Evolutionary conservation across 2,329 filamentous ascomycete species (phyloP).

Genomic region (Boeremia lycopersici): DNA sequence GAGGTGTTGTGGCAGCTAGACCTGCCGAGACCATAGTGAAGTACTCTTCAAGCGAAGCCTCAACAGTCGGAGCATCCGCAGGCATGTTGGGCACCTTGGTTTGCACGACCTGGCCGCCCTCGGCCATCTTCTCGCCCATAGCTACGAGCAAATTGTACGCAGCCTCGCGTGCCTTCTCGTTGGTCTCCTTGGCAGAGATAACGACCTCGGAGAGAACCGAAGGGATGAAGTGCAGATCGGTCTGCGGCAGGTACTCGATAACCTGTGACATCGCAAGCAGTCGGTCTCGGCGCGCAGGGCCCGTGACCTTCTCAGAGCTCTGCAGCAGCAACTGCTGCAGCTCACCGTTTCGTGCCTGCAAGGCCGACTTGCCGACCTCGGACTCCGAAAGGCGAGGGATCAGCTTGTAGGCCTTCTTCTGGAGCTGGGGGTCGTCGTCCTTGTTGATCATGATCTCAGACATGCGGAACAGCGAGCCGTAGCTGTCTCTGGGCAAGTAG

Average conservation of each 20-base stretch:
- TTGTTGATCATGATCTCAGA: conserved; percentile 81
- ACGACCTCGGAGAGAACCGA: conserved; percentile 91
- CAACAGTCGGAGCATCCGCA: conserved; percentile 74
- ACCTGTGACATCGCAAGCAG: conserved; percentile 82
- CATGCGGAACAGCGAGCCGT: conserved; percentile 83
- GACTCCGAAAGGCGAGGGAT: conserved; percentile 89
- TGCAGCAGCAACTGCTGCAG: conserved; percentile 81
- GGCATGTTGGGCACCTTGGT: conserved; percentile 88
- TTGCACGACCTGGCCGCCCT: conserved; percentile 79
- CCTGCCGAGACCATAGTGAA: conserved; percentile 98
- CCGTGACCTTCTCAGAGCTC: conserved; percentile 82
- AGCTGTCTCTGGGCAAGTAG: conserved; percentile 87
- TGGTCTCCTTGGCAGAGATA: conserved; percentile 95
- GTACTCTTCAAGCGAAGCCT: conserved; percentile 89
- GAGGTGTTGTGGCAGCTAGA: conserved; percentile 87
- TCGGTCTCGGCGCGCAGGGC: conserved; percentile 84
- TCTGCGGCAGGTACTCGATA: conserved; percentile 75
- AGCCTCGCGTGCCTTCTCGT: conserved; percentile 87
- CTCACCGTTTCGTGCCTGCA: conserved; percentile 76
- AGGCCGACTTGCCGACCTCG: conserved; percentile 74
- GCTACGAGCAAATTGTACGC: conserved; percentile 90
- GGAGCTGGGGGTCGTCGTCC: conserved; percentile 84
- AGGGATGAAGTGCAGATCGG: conserved; percentile 90
- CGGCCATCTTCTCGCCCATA: conserved; percentile 82
- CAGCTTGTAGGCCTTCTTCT: conserved; percentile 99